Conservation (phyloP, 148 eudicot species). For the Rhododendron ovatum region DNA sequence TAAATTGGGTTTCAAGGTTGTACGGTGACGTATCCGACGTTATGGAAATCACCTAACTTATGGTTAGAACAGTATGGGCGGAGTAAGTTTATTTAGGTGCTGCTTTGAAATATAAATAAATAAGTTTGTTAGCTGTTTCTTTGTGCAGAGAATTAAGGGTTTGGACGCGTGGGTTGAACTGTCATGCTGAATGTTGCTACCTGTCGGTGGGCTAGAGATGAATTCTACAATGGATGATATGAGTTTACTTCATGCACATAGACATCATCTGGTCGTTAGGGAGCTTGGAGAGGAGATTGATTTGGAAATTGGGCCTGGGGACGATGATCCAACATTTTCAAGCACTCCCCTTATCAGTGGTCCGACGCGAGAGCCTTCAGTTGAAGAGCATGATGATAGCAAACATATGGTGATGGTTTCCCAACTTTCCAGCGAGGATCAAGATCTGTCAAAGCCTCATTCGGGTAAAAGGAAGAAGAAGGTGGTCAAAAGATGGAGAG, state of each 20-base stretch:
- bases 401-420: conserved; percentile 64
- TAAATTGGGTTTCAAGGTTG: neutral
- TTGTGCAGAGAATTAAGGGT: conserved; percentile 15
- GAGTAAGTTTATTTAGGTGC: neutral
- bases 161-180: conserved; percentile 21
- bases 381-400: conserved; percentile 67
- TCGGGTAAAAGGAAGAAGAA: conserved; percentile 83
- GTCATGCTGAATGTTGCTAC: conserved; percentile 94
- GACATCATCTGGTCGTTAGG: conserved; percentile 86
- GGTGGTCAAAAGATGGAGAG: conserved; percentile 98
- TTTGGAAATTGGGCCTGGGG: conserved; percentile 84
- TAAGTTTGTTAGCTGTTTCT: neutral
- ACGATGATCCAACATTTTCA: conserved; percentile 76
- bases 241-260: conserved; percentile 68
- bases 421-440: conserved; percentile 62
- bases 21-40: no score
- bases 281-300: conserved; percentile 94
- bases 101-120: neutral
- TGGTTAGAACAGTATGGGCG: no score
- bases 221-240: conserved; percentile 91
- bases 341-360: conserved; percentile 51
- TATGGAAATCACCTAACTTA: neutral
- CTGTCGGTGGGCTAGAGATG: conserved; percentile 68
- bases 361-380: conserved; percentile 63
- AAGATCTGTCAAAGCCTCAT: conserved; percentile 66